These are phyloP conservation scores for Fusarium acutatum DNA, from an alignment of 2,329 filamentous ascomycete species.

Conservation along the genomic window DNA sequence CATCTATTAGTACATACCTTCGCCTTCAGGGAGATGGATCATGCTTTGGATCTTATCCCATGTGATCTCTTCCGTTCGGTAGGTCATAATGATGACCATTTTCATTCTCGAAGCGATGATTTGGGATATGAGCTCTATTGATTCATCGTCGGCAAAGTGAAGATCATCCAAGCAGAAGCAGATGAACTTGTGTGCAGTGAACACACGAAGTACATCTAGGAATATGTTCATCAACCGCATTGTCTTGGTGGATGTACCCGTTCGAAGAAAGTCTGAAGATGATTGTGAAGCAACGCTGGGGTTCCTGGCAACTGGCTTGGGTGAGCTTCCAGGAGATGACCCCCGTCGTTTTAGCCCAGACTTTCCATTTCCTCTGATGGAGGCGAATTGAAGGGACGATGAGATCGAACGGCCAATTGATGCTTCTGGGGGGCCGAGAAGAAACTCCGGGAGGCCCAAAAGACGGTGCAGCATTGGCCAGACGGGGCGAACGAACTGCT, in stretches of 20 bases:
- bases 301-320: conserved; percentile 47
- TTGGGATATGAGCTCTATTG: conserved; percentile 81
- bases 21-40: conserved; percentile 61
- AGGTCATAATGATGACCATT: conserved; percentile 83
- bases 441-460: conserved; percentile 74
- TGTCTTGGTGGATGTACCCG: conserved; percentile 66
- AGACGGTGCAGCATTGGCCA: conserved; percentile 71
- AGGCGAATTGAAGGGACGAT: conserved; percentile 45
- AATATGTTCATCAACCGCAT: conserved; percentile 88
- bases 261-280: conserved; percentile 68
- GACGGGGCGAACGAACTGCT: conserved; percentile 68
- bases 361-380: conserved; percentile 45
- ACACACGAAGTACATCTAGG: conserved; percentile 82
- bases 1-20: conserved; percentile 50
- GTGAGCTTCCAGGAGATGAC: conserved; percentile 59
- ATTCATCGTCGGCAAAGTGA: conserved; percentile 90
- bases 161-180: conserved; percentile 90
- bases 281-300: conserved; percentile 56
- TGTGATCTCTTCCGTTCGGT: conserved; percentile 71
- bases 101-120: conserved; percentile 82
- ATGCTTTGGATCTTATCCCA: conserved; percentile 64
- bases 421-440: conserved; percentile 61
- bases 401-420: conserved; percentile 49
- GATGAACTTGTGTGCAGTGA: conserved; percentile 85
- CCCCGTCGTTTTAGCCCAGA: conserved; percentile 53